phyloP scores from a whole-genome alignment of 192 early-diverging fungal genomes.

The Entomortierella lignicola region DNA sequence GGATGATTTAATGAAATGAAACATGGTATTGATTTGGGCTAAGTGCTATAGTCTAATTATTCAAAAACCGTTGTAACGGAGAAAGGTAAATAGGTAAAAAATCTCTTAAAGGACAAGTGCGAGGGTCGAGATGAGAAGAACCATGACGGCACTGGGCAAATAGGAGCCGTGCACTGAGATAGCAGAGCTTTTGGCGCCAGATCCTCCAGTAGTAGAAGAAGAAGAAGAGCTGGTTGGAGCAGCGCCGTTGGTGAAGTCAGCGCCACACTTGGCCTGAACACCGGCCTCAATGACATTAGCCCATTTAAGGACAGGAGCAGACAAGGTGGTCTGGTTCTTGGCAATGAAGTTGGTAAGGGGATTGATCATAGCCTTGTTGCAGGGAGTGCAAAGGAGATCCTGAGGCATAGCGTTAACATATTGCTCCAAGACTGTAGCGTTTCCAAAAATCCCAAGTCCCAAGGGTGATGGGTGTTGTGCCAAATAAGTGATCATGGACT shows the following conservation, averaged over 20 bases:
- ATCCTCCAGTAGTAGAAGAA: slow-evolving; percentile 3
- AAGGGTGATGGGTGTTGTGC: slow-evolving; percentile 24
- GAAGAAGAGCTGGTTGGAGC: slow-evolving; percentile 2
- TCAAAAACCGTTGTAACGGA: too few species aligned
- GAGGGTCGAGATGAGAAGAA: background rate
- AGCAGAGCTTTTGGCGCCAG: background rate
- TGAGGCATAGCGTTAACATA: slow-evolving; percentile 32
- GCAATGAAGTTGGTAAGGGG: slow-evolving; percentile 34
- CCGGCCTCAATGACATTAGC: slow-evolving; percentile 23
- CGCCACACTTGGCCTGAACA: slow-evolving; percentile 35
- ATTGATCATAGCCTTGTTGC: slow-evolving; percentile 53
- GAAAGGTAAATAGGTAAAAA: too few species aligned
- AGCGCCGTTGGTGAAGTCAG: slow-evolving; percentile 33
- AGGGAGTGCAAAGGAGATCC: slow-evolving; percentile 32
- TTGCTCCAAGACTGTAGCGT: slow-evolving; percentile 22
- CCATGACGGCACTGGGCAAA: background rate
- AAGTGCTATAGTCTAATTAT: too few species aligned
- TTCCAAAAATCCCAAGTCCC: slow-evolving; percentile 26
- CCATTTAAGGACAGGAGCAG: slow-evolving; percentile 11
- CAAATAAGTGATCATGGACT: slow-evolving; percentile 19
- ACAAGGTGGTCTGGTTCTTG: slow-evolving; percentile 12
- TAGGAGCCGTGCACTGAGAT: background rate
- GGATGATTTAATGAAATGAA: too few species aligned
- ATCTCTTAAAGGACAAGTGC: background rate
- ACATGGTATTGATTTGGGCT: too few species aligned